Evolutionary conservation across 2,329 filamentous ascomycete species (phyloP), one percentile per base, ranked within the genome.

Genomic region (Chalaropsis ovoidea): DNA sequence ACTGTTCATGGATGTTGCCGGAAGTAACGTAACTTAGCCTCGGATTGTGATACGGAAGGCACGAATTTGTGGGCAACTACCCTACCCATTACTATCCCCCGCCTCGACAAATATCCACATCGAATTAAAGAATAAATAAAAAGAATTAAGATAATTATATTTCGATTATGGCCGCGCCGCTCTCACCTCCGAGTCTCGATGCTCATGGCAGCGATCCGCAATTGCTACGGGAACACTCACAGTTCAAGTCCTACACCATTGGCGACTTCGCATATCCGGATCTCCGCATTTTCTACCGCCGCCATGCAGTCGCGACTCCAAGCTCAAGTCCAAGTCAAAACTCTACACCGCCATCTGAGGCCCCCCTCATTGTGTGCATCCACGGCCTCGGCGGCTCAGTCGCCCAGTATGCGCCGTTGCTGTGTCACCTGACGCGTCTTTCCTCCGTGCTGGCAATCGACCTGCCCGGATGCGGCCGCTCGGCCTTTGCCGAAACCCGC

Each of bases 361-460:
- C 96, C 11, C 94, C 94, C 0, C 77, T 99, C 10, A 77, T 97
- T 2, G 91, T 97, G 54, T 96, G 95, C 72, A 80, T 97, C 66
- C 94, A 97, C 72, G 94, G 94, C 1, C 81, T 97, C 10, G 94
- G 93, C n/a, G 94, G 94, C 61, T 95, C 90, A 0, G 82, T 91
- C 27, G 87, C 90, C 11, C 94, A 97, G 72, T 97, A 96, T 72
- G 82, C 89, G 65, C 84, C 88, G 39, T 77, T 97, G 4, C 77
- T 97, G 17, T 87, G 85, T 22, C 94, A 89, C 74, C 80, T 99
- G 61, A 83, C 88, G 62, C 90, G 95, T 72, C 79, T 91, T 61
- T 90, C 89, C 13, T 87, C 91, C 61, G 95, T 92, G 73, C 80
- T 95, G 47, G 89, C 90, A 3, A 85, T 97, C 69, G 94, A 99